Base-by-base conservation (phyloP, 73 alveolate species). In the Stentor roeselii region DNA sequence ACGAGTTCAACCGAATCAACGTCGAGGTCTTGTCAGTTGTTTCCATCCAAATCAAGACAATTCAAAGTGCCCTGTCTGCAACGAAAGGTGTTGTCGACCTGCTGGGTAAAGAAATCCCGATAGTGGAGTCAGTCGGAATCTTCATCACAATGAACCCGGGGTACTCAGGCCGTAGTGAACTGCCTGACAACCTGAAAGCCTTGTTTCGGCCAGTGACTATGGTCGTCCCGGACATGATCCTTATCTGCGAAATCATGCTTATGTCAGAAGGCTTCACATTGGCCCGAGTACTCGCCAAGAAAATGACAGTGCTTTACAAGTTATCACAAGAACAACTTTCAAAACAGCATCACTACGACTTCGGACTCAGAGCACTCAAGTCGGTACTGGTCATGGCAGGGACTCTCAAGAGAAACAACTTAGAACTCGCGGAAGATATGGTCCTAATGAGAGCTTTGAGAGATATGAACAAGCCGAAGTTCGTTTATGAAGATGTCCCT, bases 121-220 rank as follows among this genome's bases (percentile, higher is more conserved):
- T 95, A 58, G 90, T 94, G 61, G 97, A 98, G 40, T 96, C 99
- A 36, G 94, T 98, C 31, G 99, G 99, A 86, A 95, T 92, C 60
- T 95, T 94, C 87, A 95, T 97, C 75, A 98, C 99, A 38, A 97
- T 97, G 99, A 98, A 98, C 83, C 99, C 99, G 21, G 99, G 99
- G 41, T 98, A 98, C 92, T 99, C 98, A 59, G 99, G 99, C 67
- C 90, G 99, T 86, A 95, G 99, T 0, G 99, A 98, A 88, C 93
- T 98, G 60, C 99, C 99, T 2, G 99, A 98, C 92, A 98, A 98
- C 96, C 89, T 98, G 82, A 98, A 98, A 87, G 99, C 99, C 36
- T 92, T 97, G 82, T 85, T 85, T 92, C 93, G 99, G 83, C 99
- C 99, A n/a, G 99, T 96, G 77, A 95, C 99, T 78, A 98, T 98